Evolutionary conservation across 1,284 basidiomycete species (phyloP), one percentile per base, ranked within the genome.

Genomic region (Papiliotrema laurentii): DNA sequence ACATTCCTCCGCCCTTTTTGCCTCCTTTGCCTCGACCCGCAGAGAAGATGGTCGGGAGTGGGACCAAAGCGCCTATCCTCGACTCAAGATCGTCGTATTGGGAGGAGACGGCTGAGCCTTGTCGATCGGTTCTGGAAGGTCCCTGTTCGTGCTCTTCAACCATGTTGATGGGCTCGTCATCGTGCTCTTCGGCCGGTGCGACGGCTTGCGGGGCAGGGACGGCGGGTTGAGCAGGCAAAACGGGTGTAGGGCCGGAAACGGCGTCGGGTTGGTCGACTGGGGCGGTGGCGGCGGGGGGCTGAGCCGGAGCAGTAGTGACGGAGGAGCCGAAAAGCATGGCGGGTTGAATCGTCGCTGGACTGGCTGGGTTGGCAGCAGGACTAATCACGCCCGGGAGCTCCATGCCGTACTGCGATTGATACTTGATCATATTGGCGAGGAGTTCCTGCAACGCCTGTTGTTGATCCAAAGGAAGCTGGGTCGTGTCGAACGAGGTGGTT

Each of bases 1-100:
- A 72, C 62, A 75, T 62, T 31, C 72, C 72, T 25, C 72, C 72
- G 24, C 72, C 72, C 56, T 74, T 74, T 54, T 74, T 74, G 22
- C 72, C 72, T 18, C 72, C 72, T 56, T 74, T 74, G 30, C 72
- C 72, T 44, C 68, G 68, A 24, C 69, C 69, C 4, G 70, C 68
- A 22, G 65, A 67, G 49, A 74, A 74, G 58, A 74, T 72, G 26
- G 64, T 58, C 9, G 65, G 58, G 27, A 69, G 56, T 2, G 72
- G 71, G 9, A 66, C 60, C n/a, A 72, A 60, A 42, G 61, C 53
- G 25, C 68, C 68, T 38, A 70, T 61, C 50, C 63, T 63, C 18
- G 55, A 48, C 39, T 69, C 65, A 51, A 69, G 44, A 35, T 58
- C 55, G 43, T 65, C 64, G 14, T 45, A 54, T 24, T 39, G 18